Base-by-base conservation (phyloP, 228 moss, liverwort and hornwort species). In the Sphagnum fallax region DNA sequence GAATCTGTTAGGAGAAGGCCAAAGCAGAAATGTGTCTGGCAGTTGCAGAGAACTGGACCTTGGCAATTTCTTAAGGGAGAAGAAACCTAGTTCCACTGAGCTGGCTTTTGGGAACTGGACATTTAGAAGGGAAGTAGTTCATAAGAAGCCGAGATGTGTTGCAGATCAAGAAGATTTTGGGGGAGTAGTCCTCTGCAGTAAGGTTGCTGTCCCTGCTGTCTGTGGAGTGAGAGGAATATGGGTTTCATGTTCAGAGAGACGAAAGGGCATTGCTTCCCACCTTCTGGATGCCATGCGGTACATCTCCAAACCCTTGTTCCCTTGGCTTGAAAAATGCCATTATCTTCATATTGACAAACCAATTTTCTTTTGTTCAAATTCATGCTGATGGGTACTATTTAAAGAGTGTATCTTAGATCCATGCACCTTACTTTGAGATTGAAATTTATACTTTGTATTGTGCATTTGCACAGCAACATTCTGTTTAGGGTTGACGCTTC, bases 231-330 rank as follows among this genome's bases (percentile, higher is more conserved):
- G 82, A 73, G 79, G 74, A 60, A 82, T 86, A 10, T 86, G 85
- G 85, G 85, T 86, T 57, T 81, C 82, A 8, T 74, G 75, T 4
- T 67, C 75, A 0, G 82, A 86, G 62, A 71, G 85, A 72, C 65
- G 82, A 60, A 86, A 82, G 53, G 79, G 85, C 60, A 67, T 86
- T 61, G 85, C 82, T 47, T 74, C 85, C 9, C 73, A 73, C 67
- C 85, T 86, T 65, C 74, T 86, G 6, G 82, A 86, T 68, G 72
- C 79, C 11, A 77, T 86, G 85, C 71, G 82, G 85, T 86, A 70
- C 4, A 52, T 14, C 4, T 32, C 32, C 32, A 32, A 32, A 32
- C 32, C 32, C 32, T 32, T 32, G 32, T 32, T 32, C 32, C 32
- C 32, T 32, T 32, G 32, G 32, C 32, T 32, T 32, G 32, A 32